Base-by-base conservation (phyloP, 441 rosid species). In the Dalechampia spathulata region DNA sequence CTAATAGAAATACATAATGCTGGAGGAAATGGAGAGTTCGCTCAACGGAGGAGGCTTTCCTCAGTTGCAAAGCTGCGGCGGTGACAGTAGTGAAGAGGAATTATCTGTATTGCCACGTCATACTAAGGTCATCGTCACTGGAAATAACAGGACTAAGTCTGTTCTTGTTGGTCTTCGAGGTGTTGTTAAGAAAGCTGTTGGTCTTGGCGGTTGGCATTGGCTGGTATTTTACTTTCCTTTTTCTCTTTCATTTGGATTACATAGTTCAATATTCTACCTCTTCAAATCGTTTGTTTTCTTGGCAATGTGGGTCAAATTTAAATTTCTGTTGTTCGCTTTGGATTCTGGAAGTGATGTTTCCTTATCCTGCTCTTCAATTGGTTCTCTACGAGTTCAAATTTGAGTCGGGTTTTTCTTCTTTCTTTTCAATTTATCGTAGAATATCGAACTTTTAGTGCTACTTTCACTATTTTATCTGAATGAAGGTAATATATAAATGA, bases 121-220 rank as follows among this genome's bases (percentile, higher is more conserved):
- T 60, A 92, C 99, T 12, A 92, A 92, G 65, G 99, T 92, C 22
- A 83, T 92, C 12, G 98, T 92, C 8, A 88, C 98, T 8, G 98
- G 96, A 26, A 88, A 92, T 78, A 91, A 91, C 73, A 77, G 98
- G 53, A 91, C 98, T 15, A 91, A 91, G 67, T 91, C 96, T 37
- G 96, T 91, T 38, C 95, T 91, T 36, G 96, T 91, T 1, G 98
- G 98, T 57, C 98, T 91, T 60, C 85, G 76, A 56, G 98, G 98
- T 11, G 98, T 91, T 9, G 98, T 91, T 45, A 84, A 88, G 74
- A 91, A 92, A 76, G 96, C 98, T 38, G 96, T 92, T 55, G 96
- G 96, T 1, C 90, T 85, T 49, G 96, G 96, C 39, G 96, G 96
- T 6, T 86, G 96, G 95, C 94, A 88, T 80, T 88, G 98, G 98